Evolutionary conservation across 805 yeast genomes (phyloP), one percentile per base, ranked within the genome.

Genomic region (Schwanniomyces polymorphus): DNA sequence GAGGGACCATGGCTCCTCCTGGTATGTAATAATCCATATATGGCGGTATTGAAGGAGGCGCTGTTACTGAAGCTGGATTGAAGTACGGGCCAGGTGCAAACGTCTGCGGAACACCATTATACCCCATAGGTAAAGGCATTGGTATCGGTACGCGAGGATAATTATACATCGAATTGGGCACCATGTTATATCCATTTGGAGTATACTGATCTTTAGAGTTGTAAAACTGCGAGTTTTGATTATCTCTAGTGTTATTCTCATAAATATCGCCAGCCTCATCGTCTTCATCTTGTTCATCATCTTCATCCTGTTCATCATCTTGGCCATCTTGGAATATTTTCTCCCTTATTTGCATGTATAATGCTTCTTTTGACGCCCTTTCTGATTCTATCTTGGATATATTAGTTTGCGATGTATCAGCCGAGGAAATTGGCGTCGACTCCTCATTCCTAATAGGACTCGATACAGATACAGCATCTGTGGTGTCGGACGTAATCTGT

Each of bases 281-380:
- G n/a, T 37, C 41, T 1, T 48, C 49, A 1, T 47, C 50, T n/a
- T 33, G 37, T 14, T 43, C 46, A n/a, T 43, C 47, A 4, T 45
- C 44, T 10, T 38, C 44, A 16, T 46, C 49, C 4, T 44, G 44
- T 7, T 50, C 51, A 12, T 48, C 57, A 10, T 48, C 49, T 38
- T 44, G 45, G 9, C 25, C 43, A 25, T 42, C 43, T 16, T 43
- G 46, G 37, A 43, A 38, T 25, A 74, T 74, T 39, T 72, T 57
- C 25, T 67, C 71, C 27, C 78, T 55, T 9, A 73, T 66, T 49
- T 67, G 67, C 50, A 59, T 61, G 50, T 74, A 74, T 27, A 69
- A 59, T 11, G 72, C 76, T 39, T 69, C 65, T 43, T 60, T 63
- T 11, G 61, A 53, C 1, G 62, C 70, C 41, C 74, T 50, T 33